Percentiles rank a stretch among this genome's conserved stretches.
Evolutionary conservation across 2,329 filamentous ascomycete genomes (phyloP).

Genomic region (Apiospora arundinis): DNA sequence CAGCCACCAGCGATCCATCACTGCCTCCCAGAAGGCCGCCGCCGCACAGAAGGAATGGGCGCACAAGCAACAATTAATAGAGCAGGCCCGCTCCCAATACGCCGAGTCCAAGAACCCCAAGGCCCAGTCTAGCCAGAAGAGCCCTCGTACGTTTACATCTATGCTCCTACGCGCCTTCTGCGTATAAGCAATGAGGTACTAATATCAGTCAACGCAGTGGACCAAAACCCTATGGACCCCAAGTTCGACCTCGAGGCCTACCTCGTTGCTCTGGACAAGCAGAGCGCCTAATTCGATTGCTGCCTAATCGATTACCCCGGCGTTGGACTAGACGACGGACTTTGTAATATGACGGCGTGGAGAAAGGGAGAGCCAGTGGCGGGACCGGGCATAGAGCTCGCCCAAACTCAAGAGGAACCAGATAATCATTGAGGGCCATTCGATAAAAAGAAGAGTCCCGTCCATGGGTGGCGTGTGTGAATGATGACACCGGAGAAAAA

Average conservation of each 20-base stretch:
- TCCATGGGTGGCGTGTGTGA: not conserved
- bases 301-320: slow-evolving; percentile 19
- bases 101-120: slow-evolving; percentile 72
- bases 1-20: slow-evolving; percentile 88
- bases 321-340: slow-evolving; percentile 28
- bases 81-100: slow-evolving; percentile 91
- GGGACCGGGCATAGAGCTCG: slow-evolving; percentile 6
- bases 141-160: slow-evolving; percentile 45
- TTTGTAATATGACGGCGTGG: slow-evolving; percentile 32
- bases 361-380: slow-evolving; percentile 11
- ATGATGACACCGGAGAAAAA: not conserved
- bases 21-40: slow-evolving; percentile 70
- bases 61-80: slow-evolving; percentile 90
- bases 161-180: not conserved
- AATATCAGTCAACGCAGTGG: slow-evolving; percentile 53
- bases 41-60: slow-evolving; percentile 83
- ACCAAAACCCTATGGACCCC: slow-evolving; percentile 80
- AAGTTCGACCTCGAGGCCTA: slow-evolving; percentile 94
- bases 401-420: slow-evolving; percentile 3
- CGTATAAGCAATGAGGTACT: not conserved
- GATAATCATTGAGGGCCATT: not conserved
- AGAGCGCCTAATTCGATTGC: slow-evolving; percentile 52
- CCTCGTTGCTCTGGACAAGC: slow-evolving; percentile 67
- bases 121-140: slow-evolving; percentile 39
- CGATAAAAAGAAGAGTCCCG: not conserved